Base-by-base conservation (phyloP, 805 yeast genomes). In the Priceomyces fermenticarens region DNA sequence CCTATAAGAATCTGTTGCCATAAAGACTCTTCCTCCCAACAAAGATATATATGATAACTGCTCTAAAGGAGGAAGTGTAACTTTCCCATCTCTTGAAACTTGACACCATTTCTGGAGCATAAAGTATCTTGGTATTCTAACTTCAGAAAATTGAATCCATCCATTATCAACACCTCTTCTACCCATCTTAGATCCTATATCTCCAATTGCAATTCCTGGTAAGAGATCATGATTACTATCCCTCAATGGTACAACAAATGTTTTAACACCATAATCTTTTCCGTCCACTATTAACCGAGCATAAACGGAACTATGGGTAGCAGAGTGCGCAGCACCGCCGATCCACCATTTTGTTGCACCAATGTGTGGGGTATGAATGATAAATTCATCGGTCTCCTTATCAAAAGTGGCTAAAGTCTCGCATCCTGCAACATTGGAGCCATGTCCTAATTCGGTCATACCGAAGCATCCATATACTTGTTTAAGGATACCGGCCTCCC, bases 261-360 rank as follows among this genome's bases (percentile, higher is more conserved):
- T 85, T 66, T 87, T 88, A 41, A 90, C 96, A 35, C 97, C 97
- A 60, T 88, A 81, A 63, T 90, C 97, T 62, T 85, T 78, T 27
- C 86, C 91, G 35, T 83, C 71, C 25, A 88, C 88, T 39, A 86
- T 77, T 46, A 90, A 72, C 45, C 97, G 75, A 3, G 97, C 97
- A 61, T 82, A 90, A 17, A 80, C 85, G n/a, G 83, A 80, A 16
- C 88, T 72, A 66, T 90, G 97, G 23, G 90, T 88, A 4, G 97
- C 88, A 14, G 95, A 83, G 63, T 88, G 95, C 9, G 97, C 97
- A 32, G 97, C 97, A 53, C 97, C 97, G 36, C 97, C 97, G 55
- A 90, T 90, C 97, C 97, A 90, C 97, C 97, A 90, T 62, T 90
- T 90, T 17, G 97, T 89, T 33, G 97, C 97, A 29, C 95, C 90